Evolutionary conservation across 2,329 filamentous ascomycete species (phyloP).

Genomic region (Penicillium sp.): DNA sequence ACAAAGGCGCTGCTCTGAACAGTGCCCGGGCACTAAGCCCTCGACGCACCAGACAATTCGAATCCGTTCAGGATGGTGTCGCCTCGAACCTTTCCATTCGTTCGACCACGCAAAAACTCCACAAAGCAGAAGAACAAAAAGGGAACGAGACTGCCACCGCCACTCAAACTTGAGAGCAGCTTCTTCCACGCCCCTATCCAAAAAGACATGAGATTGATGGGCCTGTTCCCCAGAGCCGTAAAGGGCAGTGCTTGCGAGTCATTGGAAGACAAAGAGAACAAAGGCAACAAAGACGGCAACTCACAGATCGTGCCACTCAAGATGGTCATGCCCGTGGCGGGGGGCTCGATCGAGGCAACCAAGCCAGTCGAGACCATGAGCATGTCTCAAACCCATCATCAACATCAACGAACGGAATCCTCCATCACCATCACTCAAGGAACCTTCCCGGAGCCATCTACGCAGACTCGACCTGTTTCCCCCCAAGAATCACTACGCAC

Average conservation of each 20-base stretch:
- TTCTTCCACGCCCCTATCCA: not conserved
- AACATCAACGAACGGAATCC: not conserved
- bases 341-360: not conserved
- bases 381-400: not conserved
- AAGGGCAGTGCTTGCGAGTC: not conserved
- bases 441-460: not conserved
- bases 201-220: not conserved
- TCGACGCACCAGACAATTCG: not conserved
- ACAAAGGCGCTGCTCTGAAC: not conserved
- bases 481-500: slow-evolving; percentile 12
- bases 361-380: not conserved
- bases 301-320: not conserved
- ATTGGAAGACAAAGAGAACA: not conserved
- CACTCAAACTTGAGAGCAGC: not conserved
- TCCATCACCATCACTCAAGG: not conserved
- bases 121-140: slow-evolving; percentile 2
- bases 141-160: not conserved
- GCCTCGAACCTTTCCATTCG: not conserved
- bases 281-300: not conserved
- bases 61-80: slow-evolving; percentile 1
- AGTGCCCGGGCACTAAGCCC: not conserved
- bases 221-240: not conserved
- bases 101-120: not conserved
- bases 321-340: not conserved
- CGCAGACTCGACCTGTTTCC: slow-evolving; percentile 11